phyloP scores from a whole-genome alignment of 495 filamentous ascomycete genomes.

The Penicillium riverlandense region DNA sequence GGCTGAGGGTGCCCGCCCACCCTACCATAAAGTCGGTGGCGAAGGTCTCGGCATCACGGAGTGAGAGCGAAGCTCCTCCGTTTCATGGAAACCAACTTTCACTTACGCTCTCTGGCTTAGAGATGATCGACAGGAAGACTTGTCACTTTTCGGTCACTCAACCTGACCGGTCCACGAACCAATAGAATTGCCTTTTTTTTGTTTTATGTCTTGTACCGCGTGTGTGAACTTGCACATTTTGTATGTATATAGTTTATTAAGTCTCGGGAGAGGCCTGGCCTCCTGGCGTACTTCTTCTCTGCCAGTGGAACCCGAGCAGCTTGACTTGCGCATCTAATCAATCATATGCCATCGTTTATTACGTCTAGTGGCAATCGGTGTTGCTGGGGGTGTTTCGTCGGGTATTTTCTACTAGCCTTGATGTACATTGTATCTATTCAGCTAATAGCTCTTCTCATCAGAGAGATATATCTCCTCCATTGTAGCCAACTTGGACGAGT shows the following conservation, averaged over 20 bases:
- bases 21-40: constrained; percentile 34
- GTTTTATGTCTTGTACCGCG: constrained; percentile 5
- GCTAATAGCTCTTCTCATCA: too few species aligned
- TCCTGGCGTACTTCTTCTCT: not conserved
- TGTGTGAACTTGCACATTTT: constrained; percentile 10
- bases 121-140: too few species aligned
- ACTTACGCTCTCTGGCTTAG: not conserved
- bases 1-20: constrained; percentile 40
- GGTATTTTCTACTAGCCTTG: too few species aligned
- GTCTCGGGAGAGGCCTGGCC: constrained; percentile 1
- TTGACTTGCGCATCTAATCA: constrained; percentile 12
- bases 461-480: too few species aligned
- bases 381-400: not conserved
- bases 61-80: constrained; percentile 1
- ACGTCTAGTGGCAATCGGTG: not conserved
- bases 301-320: not conserved
- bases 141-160: not conserved
- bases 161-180: not conserved
- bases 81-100: not conserved
- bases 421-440: too few species aligned
- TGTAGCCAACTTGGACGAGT: too few species aligned
- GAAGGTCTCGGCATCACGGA: constrained; percentile 33
- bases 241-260: constrained; percentile 21
- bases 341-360: constrained; percentile 7
- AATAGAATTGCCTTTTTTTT: constrained; percentile 17